Percentiles rank a stretch among this genome's conserved stretches.
phyloP scores from a whole-genome alignment of 805 yeast species.

The Ogataea thermomethanolica region DNA sequence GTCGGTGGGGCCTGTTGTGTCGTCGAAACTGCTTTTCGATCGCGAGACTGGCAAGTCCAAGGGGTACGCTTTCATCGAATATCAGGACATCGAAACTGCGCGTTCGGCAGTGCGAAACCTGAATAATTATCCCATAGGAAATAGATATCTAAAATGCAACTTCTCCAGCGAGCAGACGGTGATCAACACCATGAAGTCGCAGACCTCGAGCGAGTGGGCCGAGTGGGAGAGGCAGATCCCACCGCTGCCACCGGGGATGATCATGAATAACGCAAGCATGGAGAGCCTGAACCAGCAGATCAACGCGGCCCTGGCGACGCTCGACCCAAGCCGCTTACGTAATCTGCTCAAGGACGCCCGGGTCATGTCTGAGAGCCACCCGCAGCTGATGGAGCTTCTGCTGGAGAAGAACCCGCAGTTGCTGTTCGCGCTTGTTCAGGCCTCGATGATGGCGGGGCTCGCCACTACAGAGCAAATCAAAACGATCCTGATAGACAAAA shows the following conservation, averaged over 20 bases:
- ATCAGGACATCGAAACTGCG: conserved; percentile 80
- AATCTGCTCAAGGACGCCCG: conserved; percentile 56
- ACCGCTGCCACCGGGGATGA: conserved; percentile 54
- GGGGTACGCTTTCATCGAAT: conserved; percentile 87
- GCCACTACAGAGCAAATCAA: conserved; percentile 26
- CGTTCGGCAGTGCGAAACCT: conserved; percentile 87
- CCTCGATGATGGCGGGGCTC: conserved; percentile 43
- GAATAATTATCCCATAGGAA: conserved; percentile 73
- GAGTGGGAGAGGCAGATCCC: conserved; percentile 36
- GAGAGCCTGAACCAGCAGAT: conserved; percentile 40
- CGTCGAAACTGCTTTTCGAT: conserved; percentile 75
- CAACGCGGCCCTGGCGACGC: conserved; percentile 41
- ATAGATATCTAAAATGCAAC: conserved; percentile 69
- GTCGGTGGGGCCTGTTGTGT: conserved; percentile 84
- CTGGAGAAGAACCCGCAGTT: conserved; percentile 76
- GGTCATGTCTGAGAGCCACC: conserved; percentile 52
- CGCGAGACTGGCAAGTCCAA: conserved; percentile 85
- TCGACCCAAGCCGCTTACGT: conserved; percentile 46
- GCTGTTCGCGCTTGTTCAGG: conserved; percentile 77
- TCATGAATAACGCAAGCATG: conserved; percentile 34
- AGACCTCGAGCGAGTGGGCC: conserved; percentile 14
- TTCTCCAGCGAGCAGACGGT: conserved; percentile 54
- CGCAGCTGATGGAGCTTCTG: conserved; percentile 55
- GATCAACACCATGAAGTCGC: conserved; percentile 17
- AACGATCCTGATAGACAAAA: conserved; percentile 16